A percentile compares a stretch with the other conserved stretches of the same genome.
phyloP scores from a whole-genome alignment of 345 rosid genomes.

The Capsella bursapastoris region DNA sequence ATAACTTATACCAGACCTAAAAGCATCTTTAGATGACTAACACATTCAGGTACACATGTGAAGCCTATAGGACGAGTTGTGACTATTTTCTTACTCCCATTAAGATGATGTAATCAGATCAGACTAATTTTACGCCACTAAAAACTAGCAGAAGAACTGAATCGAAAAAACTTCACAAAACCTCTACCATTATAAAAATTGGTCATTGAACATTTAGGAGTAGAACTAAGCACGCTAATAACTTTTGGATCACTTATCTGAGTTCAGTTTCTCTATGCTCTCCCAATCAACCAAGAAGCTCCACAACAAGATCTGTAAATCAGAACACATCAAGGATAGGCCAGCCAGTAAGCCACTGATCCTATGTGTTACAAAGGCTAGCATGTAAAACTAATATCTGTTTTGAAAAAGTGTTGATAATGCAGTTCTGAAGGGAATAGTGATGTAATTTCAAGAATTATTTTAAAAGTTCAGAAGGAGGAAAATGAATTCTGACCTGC shows the following conservation, averaged over 20 bases:
- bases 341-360: conserved; percentile 37
- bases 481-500: conserved; percentile 50
- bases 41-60: conserved; percentile 8
- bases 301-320: conserved; percentile 58
- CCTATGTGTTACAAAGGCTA: conserved; percentile 35
- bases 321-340: conserved; percentile 46
- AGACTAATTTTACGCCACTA: background rate
- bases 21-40: conserved; percentile 10
- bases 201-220: conserved; percentile 38
- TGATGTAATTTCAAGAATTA: background rate
- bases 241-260: conserved; percentile 44
- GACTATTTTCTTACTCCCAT: background rate
- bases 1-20: conserved; percentile 1
- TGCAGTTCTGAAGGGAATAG: conserved; percentile 7
- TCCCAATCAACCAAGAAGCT: conserved; percentile 47
- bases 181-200: conserved; percentile 35
- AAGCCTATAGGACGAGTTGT: background rate
- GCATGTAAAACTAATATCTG: conserved; percentile 15
- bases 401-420: conserved; percentile 4
- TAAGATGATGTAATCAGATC: background rate
- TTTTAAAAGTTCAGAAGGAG: no score
- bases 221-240: conserved; percentile 44
- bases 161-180: conserved; percentile 31
- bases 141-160: conserved; percentile 12
- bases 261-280: conserved; percentile 51